Evolutionary conservation across 208 protist genomes (phyloP).

Genomic region (Blastocrithidia nonstop): DNA sequence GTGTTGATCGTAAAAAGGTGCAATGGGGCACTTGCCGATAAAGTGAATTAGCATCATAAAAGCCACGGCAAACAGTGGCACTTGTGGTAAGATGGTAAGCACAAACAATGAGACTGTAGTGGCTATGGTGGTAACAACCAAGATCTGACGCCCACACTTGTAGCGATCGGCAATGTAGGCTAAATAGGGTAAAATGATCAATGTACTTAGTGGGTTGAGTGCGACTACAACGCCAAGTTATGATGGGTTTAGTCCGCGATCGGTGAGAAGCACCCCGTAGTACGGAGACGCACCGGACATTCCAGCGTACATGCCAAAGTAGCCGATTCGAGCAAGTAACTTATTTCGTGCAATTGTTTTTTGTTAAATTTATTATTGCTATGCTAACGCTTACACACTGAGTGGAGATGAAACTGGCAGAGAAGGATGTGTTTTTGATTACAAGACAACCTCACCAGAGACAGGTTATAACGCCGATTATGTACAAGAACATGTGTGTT

Average conservation of each 20-base stretch:
- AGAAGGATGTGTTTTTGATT: too few relatives aligned
- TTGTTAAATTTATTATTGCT: too few relatives aligned
- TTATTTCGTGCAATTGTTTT: too few relatives aligned
- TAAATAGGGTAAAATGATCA: constrained; percentile 23
- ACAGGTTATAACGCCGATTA: too few relatives aligned
- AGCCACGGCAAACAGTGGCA: neutral
- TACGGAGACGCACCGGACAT: neutral
- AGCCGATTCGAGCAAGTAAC: neutral
- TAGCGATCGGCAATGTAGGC: constrained; percentile 27
- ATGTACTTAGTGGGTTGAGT: constrained; percentile 11
- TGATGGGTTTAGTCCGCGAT: neutral
- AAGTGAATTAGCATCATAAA: constrained; percentile 13
- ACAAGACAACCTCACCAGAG: too few relatives aligned
- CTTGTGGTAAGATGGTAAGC: neutral
- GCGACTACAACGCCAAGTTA: neutral
- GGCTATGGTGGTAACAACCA: constrained; percentile 7
- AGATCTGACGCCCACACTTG: constrained; percentile 15
- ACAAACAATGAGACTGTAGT: constrained; percentile 3
- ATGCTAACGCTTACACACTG: too few relatives aligned
- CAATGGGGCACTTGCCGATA: constrained; percentile 10
- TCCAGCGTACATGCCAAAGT: neutral
- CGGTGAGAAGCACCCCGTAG: neutral
- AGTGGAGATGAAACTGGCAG: too few relatives aligned
- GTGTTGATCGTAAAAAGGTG: constrained; percentile 30
- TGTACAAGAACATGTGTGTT: too few relatives aligned